Evolutionary conservation across 1,284 basidiomycete species (phyloP), one percentile per base, ranked within the genome.

Genomic region (Ceratobasidium sp.): DNA sequence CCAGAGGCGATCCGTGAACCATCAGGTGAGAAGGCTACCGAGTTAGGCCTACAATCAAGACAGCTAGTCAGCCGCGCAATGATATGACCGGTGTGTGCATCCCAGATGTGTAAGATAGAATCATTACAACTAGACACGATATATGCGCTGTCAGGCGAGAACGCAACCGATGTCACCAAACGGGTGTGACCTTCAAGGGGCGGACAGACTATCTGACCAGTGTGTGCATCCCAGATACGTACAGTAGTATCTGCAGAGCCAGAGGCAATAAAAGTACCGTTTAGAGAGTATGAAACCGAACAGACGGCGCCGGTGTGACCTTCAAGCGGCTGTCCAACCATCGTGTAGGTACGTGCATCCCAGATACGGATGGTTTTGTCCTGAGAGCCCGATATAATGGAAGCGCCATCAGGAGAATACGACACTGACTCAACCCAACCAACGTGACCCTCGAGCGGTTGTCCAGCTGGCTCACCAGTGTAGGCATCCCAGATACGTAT

Each of bases 81-180:
- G 10, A 45, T 45, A 17, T 37, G 20, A 6, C 63, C 63, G 11
- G 23, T 42, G 8, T 49, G 3, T 49, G 63, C 42, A 17, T 65
- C 6, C 63, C 63, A 65, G 39, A 65, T 49, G 17, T 11, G 37
- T 20, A 65, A 23, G 20, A 17, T 65, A 26, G 17, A 13, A 47
- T 65, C 63, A 3, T 17, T 7, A 11, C 39, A 65, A 26, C 63
- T 42, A 26, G 63, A 65, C 3, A 26, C 42, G 47, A 65, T 49
- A 23, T 4, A 17, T 15, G 8, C 26, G 17, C 63, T 20, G n/a
- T 65, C 42, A 28, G 63, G 63, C 3, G 63, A 65, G 31, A 47
- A 65, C 11, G 45, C 37, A 26, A 65, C 63, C 1, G 63, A 65
- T n/a, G n/a, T n/a, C n/a, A n/a, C n/a, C n/a, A n/a, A n/a, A n/a